Percentiles rank a stretch among this genome's conserved stretches.
phyloP scores from a whole-genome alignment of 2,329 filamentous ascomycete genomes.

The Botrytis sinoallii region DNA sequence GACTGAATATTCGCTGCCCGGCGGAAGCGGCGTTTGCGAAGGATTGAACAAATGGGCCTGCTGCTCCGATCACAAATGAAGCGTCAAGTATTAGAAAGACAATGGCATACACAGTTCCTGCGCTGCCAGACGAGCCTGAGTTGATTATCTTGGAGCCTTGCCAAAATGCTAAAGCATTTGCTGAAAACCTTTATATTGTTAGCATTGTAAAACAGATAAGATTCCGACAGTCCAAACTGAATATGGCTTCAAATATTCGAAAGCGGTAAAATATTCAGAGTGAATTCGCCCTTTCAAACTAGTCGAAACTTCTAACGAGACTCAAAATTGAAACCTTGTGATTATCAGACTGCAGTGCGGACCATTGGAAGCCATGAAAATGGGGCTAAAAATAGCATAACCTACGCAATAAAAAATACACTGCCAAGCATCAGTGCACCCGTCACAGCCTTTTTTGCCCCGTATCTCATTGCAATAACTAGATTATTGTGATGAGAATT shows the following conservation, averaged over 20 bases:
- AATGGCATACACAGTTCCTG: not conserved
- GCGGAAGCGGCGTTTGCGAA: not conserved
- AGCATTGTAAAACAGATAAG: not conserved
- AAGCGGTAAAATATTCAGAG: not conserved
- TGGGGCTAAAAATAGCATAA: not conserved
- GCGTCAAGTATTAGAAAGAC: not conserved
- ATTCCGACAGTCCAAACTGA: not conserved
- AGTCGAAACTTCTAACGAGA: not conserved
- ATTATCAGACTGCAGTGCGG: not conserved
- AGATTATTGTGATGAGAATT: constrained; percentile 47
- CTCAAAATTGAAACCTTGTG: not conserved
- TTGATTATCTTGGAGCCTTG: not conserved
- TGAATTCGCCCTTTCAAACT: not conserved
- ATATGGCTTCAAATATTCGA: not conserved
- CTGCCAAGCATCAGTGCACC: constrained; percentile 42
- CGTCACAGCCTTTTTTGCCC: constrained; percentile 48
- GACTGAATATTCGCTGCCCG: not conserved
- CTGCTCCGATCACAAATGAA: not conserved
- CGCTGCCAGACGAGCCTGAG: not conserved
- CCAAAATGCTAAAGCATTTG: not conserved
- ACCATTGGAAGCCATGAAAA: not conserved
- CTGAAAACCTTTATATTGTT: not conserved
- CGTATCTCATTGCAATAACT: constrained; percentile 43
- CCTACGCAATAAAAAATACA: not conserved
- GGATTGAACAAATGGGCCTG: not conserved